Percentiles rank a stretch among this genome's conserved stretches.
phyloP scores from a whole-genome alignment of 1,284 basidiomycete genomes.

The Cryptococcus depauperatus region DNA sequence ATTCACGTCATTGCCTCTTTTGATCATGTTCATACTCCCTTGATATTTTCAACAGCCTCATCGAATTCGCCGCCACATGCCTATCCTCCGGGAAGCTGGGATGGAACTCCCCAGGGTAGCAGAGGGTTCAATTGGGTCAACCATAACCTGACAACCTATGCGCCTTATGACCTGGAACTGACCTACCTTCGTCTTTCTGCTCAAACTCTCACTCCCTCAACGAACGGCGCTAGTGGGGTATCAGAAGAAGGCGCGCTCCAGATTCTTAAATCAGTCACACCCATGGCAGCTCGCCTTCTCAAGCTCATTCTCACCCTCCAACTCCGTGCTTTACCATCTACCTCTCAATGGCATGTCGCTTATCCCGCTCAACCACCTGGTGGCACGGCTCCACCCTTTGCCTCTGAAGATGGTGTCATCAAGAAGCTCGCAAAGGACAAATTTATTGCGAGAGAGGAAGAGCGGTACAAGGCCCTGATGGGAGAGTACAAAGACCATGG shows the following conservation, averaged over 20 bases:
- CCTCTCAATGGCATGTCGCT: slow-evolving; percentile 17
- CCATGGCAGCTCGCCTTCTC: slow-evolving; percentile 74
- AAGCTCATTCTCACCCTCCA: slow-evolving; percentile 59
- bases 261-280: slow-evolving; percentile 74
- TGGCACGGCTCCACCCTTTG: slow-evolving; percentile 33
- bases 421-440: slow-evolving; percentile 50
- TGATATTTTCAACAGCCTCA: slow-evolving; percentile 54
- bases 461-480: slow-evolving; percentile 66
- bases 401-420: slow-evolving; percentile 40
- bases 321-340: slow-evolving; percentile 52
- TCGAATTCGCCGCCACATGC: slow-evolving; percentile 29
- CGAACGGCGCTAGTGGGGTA: slow-evolving; percentile 46
- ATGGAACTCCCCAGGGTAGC: slow-evolving; percentile 12
- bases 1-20: slow-evolving; percentile 75
- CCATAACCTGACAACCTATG: slow-evolving; percentile 78
- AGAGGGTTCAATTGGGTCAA: slow-evolving; percentile 73
- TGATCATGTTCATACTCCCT: slow-evolving; percentile 71
- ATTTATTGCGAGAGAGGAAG: slow-evolving; percentile 80
- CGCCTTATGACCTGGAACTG: slow-evolving; percentile 70
- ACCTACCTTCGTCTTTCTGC: slow-evolving; percentile 42
- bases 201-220: slow-evolving; percentile 16
- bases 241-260: slow-evolving; percentile 74
- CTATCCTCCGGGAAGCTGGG: slow-evolving; percentile 15
- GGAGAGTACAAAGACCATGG: slow-evolving; percentile 85
- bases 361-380: slow-evolving; percentile 3